Percentiles rank a stretch among this genome's conserved stretches.
These are phyloP conservation scores for Nasturtium officinale DNA, from an alignment of 345 rosid genomes.

Conservation along the genomic window DNA sequence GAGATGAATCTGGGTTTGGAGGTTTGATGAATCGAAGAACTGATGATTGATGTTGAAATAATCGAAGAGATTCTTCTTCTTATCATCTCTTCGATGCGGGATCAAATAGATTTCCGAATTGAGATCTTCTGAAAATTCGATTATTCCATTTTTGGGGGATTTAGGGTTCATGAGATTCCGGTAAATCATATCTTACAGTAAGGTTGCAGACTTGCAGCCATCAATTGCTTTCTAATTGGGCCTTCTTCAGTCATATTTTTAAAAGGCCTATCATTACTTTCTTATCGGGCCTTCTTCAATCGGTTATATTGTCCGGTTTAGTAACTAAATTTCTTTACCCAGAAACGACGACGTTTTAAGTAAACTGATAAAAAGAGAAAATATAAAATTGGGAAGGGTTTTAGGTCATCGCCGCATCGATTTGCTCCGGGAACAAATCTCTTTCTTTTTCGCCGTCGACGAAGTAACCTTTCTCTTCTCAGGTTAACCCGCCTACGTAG, in stretches of 20 bases:
- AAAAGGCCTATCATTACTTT: neutral
- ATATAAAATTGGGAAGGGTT: neutral
- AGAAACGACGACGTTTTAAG: constrained; percentile 7
- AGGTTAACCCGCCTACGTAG: neutral
- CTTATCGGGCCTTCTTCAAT: neutral
- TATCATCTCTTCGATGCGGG: constrained; percentile 46
- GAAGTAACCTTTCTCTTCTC: neutral
- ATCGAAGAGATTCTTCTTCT: constrained; percentile 58
- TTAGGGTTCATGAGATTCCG: constrained; percentile 43
- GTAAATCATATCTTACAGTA: neutral
- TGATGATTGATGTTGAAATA: constrained; percentile 47
- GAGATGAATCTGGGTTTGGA: constrained; percentile 24
- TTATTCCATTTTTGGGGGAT: constrained; percentile 30
- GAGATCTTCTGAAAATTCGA: constrained; percentile 13
- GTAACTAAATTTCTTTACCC: neutral
- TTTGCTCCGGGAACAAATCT: constrained; percentile 29
- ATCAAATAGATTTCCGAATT: constrained; percentile 6
- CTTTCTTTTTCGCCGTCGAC: constrained; percentile 26
- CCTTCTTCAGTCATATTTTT: neutral
- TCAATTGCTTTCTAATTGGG: neutral
- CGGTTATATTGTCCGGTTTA: constrained; percentile 6
- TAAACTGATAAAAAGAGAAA: neutral
- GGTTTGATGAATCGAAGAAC: constrained; percentile 26
- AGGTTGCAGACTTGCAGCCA: neutral
- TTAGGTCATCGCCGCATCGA: constrained; percentile 23